Conservation (phyloP, 495 filamentous ascomycete genomes). For the Tetracladium setigerum region DNA sequence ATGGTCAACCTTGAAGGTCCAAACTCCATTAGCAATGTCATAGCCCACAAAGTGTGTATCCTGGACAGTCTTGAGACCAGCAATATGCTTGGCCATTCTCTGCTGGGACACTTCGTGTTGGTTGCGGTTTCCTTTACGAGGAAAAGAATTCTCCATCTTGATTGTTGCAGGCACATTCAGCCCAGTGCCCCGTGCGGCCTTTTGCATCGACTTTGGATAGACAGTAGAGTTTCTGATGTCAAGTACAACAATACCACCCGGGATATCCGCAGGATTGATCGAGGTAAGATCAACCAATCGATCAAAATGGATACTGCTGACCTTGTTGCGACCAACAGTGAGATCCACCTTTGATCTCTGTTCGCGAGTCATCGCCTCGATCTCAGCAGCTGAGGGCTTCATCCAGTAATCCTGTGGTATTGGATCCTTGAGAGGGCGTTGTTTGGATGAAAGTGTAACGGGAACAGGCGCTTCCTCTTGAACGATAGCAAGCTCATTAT, state of each 20-base stretch:
- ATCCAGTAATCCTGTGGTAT: constrained; percentile 78
- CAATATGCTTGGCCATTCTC: constrained; percentile 70
- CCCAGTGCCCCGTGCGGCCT: constrained; percentile 75
- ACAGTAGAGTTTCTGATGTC: constrained; percentile 72
- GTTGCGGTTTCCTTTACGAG: constrained; percentile 55
- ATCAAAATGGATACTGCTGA: constrained; percentile 75
- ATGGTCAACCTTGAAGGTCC: constrained; percentile 87
- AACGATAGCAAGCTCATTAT: constrained; percentile 72
- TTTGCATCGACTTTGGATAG: constrained; percentile 65
- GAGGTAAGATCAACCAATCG: constrained; percentile 70
- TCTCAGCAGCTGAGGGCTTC: constrained; percentile 60
- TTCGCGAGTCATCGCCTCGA: constrained; percentile 64
- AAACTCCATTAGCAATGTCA: constrained; percentile 67
- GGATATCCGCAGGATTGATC: constrained; percentile 63
- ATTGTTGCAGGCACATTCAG: constrained; percentile 88
- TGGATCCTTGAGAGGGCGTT: constrained; percentile 35
- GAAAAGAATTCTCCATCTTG: constrained; percentile 82
- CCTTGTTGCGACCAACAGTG: constrained; percentile 70
- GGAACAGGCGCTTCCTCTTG: constrained; percentile 52
- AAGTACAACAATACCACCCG: constrained; percentile 64
- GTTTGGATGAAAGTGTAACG: constrained; percentile 11
- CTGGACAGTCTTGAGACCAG: constrained; percentile 64
- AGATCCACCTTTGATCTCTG: constrained; percentile 69
- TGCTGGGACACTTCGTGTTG: constrained; percentile 24
- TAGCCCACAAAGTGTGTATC: constrained; percentile 80